These are phyloP conservation scores for Candolleomyces eurysporus DNA, from an alignment of 768 basidiomycete genomes.

Conservation along the genomic window DNA sequence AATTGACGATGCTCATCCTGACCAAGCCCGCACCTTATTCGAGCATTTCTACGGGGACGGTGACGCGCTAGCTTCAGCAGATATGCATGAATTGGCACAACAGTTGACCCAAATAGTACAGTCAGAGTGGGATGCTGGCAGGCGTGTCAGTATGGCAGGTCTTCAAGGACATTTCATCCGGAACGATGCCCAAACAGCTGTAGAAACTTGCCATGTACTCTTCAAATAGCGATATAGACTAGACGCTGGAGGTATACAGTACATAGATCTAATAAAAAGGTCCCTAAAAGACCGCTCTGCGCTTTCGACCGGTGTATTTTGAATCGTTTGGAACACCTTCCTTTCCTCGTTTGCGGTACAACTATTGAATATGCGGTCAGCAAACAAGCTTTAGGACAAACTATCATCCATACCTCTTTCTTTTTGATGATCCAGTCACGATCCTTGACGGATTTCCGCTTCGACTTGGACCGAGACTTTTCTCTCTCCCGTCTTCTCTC, in stretches of 20 bases:
- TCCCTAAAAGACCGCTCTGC: constrained; percentile 72
- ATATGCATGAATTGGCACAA: constrained; percentile 44
- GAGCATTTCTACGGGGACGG: constrained; percentile 75
- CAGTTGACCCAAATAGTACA: constrained; percentile 54
- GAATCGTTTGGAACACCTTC: constrained; percentile 82
- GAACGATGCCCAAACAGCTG: constrained; percentile 54
- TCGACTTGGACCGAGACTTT: constrained; percentile 53
- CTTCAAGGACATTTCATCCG: constrained; percentile 95
- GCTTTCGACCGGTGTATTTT: constrained; percentile 90
- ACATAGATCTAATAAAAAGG: constrained; percentile 2
- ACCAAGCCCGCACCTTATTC: constrained; percentile 78
- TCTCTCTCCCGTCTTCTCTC: constrained; percentile 77
- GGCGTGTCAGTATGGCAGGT: constrained; percentile 89
- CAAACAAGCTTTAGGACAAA: constrained; percentile 1
- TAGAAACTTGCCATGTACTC: constrained; percentile 47
- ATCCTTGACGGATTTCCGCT: constrained; percentile 70
- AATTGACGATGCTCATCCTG: constrained; percentile 83
- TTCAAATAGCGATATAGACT: constrained; percentile 25
- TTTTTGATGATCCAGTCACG: constrained; percentile 95
- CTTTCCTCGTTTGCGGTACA: constrained; percentile 84
- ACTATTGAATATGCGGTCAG: constrained; percentile 33
- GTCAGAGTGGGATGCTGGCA: constrained; percentile 48
- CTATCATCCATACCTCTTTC: constrained; percentile 71
- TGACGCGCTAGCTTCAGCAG: constrained; percentile 31
- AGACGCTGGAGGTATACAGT: background rate